Evolutionary conservation across 352 stramenopile genomes (phyloP).

Genomic region (Pythium grandisporangium): DNA sequence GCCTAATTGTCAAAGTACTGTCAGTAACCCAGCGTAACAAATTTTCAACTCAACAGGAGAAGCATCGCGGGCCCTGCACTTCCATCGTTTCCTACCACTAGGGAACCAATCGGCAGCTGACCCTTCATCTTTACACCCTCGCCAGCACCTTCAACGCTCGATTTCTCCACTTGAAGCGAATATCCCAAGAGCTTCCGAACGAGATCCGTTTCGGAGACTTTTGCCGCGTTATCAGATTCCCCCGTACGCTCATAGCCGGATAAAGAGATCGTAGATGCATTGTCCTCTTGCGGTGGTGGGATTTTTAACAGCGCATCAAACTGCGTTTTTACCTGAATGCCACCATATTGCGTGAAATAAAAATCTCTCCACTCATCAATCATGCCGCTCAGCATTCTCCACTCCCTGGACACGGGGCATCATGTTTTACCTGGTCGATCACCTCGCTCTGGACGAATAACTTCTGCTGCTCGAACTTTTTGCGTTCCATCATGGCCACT

Average conservation of each 20-base stretch:
- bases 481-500: constrained; percentile 54
- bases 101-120: constrained; percentile 46
- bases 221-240: constrained; percentile 8
- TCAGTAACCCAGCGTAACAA: not conserved
- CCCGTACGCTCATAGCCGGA: constrained; percentile 47
- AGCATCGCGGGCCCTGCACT: not conserved
- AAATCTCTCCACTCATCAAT: too few relatives aligned
- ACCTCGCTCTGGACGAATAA: constrained; percentile 57
- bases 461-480: constrained; percentile 80
- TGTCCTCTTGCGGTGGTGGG: constrained; percentile 23
- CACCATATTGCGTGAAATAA: too few relatives aligned
- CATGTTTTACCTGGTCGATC: constrained; percentile 30
- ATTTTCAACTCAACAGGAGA: not conserved
- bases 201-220: constrained; percentile 25
- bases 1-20: constrained; percentile 19
- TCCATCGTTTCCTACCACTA: constrained; percentile 62
- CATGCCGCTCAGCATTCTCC: too few relatives aligned
- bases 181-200: constrained; percentile 60
- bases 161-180: constrained; percentile 58
- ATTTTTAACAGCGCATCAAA: constrained; percentile 62
- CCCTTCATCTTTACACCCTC: constrained; percentile 68
- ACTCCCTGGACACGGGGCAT: too few relatives aligned
- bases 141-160: constrained; percentile 45
- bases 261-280: constrained; percentile 35
- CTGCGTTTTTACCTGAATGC: constrained; percentile 16